Percentiles rank a stretch among this genome's conserved stretches.
Evolutionary conservation across 73 alveolate species (phyloP).

Genomic region (Paramecium octaurelia): DNA sequence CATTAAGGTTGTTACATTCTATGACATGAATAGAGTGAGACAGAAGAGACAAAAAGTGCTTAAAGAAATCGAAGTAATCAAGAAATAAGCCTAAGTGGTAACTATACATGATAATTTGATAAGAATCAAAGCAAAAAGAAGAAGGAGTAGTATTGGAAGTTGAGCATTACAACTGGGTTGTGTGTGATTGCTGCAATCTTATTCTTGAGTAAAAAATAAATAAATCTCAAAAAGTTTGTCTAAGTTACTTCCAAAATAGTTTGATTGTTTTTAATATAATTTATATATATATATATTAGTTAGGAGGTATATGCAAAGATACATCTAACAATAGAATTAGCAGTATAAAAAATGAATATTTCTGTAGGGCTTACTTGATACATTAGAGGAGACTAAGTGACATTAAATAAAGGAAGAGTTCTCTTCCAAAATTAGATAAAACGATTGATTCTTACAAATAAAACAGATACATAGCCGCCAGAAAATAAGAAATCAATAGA

Average conservation of each 20-base stretch:
- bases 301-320: neutral
- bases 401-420: neutral
- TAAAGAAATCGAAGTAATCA: neutral
- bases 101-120: neutral
- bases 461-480: neutral
- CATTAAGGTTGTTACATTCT: slow-evolving; percentile 29
- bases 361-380: neutral
- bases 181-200: neutral
- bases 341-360: neutral
- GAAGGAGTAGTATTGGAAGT: neutral
- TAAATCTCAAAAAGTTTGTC: neutral
- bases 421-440: slow-evolving; percentile 4
- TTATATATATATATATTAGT: neutral
- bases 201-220: slow-evolving; percentile 3
- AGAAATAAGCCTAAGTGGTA: neutral
- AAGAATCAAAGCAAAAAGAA: neutral
- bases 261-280: neutral
- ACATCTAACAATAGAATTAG: neutral
- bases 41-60: neutral
- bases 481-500: neutral
- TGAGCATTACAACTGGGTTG: neutral
- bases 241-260: slow-evolving; percentile 9
- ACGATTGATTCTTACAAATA: neutral
- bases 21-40: slow-evolving; percentile 48
- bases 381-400: slow-evolving; percentile 19